phyloP scores from a whole-genome alignment of 2,329 filamentous ascomycete genomes.

The Neofusicoccum kwambonambiense region DNA sequence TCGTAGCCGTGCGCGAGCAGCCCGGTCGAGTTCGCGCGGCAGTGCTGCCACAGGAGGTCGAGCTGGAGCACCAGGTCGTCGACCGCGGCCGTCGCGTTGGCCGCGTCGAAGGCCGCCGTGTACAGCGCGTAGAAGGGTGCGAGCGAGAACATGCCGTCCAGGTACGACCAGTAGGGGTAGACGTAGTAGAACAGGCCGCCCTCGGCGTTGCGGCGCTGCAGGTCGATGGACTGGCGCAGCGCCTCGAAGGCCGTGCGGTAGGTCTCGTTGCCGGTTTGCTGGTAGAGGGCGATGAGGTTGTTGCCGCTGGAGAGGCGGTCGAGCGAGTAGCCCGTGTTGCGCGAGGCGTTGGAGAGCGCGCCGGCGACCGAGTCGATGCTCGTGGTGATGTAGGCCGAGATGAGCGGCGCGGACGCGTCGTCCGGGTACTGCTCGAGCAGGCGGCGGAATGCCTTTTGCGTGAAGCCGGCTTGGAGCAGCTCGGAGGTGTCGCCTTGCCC shows the following conservation, averaged over 20 bases:
- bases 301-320: slow-evolving; percentile 54
- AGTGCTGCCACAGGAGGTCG: slow-evolving; percentile 36
- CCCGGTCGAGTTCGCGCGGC: slow-evolving; percentile 31
- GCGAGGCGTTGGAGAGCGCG: slow-evolving; percentile 35
- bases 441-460: slow-evolving; percentile 46
- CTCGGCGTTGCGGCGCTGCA: slow-evolving; percentile 49
- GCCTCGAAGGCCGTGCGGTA: slow-evolving; percentile 51
- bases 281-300: slow-evolving; percentile 51
- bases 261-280: slow-evolving; percentile 44
- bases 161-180: slow-evolving; percentile 37
- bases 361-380: slow-evolving; percentile 51
- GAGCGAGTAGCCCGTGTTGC: slow-evolving; percentile 24
- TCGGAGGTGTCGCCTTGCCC: slow-evolving; percentile 23
- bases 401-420: slow-evolving; percentile 42
- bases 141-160: slow-evolving; percentile 52
- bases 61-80: slow-evolving; percentile 41
- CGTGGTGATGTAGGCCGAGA: slow-evolving; percentile 46
- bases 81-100: slow-evolving; percentile 41
- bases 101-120: slow-evolving; percentile 37
- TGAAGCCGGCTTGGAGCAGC: slow-evolving; percentile 38
- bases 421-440: slow-evolving; percentile 50
- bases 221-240: slow-evolving; percentile 48
- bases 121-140: slow-evolving; percentile 40
- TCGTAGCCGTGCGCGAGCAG: slow-evolving; percentile 38
- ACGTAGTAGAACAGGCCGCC: slow-evolving; percentile 55